These are phyloP conservation scores for Metarhizium brunneum DNA, from an alignment of 2,329 filamentous ascomycete genomes.

Conservation along the genomic window DNA sequence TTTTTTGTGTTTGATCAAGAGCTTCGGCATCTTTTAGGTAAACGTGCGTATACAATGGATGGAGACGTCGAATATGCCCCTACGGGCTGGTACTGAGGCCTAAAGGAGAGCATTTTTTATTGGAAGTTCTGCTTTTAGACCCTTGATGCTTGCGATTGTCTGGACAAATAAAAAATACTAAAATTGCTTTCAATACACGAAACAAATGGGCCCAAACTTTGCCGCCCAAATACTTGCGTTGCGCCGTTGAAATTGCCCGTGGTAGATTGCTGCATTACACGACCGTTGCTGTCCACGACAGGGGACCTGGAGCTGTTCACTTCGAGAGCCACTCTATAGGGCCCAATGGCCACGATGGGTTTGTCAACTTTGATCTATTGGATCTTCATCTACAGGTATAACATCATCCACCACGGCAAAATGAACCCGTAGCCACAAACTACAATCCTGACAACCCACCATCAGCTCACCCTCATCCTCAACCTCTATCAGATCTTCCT, in stretches of 20 bases:
- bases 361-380: constrained; percentile 14
- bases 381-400: constrained; percentile 10
- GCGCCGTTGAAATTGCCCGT: not conserved
- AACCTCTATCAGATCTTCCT: constrained; percentile 50
- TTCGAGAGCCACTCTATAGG: not conserved
- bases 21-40: constrained; percentile 40
- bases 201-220: not conserved
- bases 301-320: not conserved
- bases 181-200: constrained; percentile 29
- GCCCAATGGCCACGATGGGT: not conserved
- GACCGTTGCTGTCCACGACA: too few relatives aligned
- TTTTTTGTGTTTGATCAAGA: constrained; percentile 42
- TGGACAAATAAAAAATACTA: constrained; percentile 47
- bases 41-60: constrained; percentile 29
- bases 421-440: constrained; percentile 55
- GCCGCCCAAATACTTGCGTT: not conserved
- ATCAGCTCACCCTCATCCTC: constrained; percentile 50
- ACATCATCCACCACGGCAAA: constrained; percentile 45
- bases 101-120: constrained; percentile 36
- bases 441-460: constrained; percentile 58
- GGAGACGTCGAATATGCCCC: constrained; percentile 24
- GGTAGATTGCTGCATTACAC: too few relatives aligned
- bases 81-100: constrained; percentile 28
- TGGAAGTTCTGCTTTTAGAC: constrained; percentile 45
- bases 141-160: constrained; percentile 42